Evolutionary conservation across 108 stramenopile species (phyloP).

Genomic region (Skeletonema menzelii): DNA sequence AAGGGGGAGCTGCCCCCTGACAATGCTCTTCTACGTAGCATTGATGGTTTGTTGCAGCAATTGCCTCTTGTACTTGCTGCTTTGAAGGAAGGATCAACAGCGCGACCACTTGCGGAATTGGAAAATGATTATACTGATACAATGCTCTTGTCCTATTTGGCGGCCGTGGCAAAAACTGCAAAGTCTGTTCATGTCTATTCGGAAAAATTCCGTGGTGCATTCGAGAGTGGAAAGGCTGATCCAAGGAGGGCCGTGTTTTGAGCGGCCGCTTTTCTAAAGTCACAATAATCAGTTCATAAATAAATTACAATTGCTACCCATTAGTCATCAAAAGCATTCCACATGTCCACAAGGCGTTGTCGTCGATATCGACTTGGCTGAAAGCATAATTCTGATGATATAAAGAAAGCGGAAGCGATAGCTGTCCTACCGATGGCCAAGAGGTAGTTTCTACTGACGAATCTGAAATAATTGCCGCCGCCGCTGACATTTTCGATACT

Average conservation of each 20-base stretch:
- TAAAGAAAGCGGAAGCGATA: neutral
- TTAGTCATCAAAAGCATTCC: neutral
- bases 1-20: constrained; percentile 24
- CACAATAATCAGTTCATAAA: neutral
- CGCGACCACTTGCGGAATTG: constrained; percentile 16
- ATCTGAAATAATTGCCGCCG: neutral
- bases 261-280: neutral
- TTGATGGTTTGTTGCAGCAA: constrained; percentile 44
- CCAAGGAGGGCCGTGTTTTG: constrained; percentile 11
- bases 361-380: neutral
- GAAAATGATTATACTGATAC: constrained; percentile 54
- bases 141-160: constrained; percentile 57
- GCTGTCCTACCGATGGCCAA: neutral
- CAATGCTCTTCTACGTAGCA: constrained; percentile 37
- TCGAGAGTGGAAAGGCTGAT: constrained; percentile 22
- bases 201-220: constrained; percentile 64
- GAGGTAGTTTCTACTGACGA: neutral
- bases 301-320: neutral
- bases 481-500: neutral
- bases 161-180: constrained; percentile 61
- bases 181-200: constrained; percentile 63
- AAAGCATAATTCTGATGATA: neutral
- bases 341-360: neutral
- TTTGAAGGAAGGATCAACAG: constrained; percentile 18
- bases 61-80: constrained; percentile 37